A percentile compares a stretch with the other conserved stretches of the same genome.
Conservation (phyloP, 2,329 filamentous ascomycete genomes). For the Xylariaceae sp. region DNA sequence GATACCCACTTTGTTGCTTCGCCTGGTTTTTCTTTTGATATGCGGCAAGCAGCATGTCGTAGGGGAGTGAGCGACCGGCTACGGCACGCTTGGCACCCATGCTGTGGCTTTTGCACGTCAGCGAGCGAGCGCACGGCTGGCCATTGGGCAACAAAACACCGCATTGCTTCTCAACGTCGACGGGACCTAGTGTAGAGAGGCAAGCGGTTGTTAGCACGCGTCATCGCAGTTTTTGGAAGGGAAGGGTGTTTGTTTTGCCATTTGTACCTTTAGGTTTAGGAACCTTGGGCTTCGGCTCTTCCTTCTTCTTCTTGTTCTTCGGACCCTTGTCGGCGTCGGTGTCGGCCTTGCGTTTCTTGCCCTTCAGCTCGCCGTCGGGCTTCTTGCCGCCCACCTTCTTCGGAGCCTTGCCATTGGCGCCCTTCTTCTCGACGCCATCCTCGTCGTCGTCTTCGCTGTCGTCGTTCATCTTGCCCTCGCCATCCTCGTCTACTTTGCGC, state of each 20-base stretch:
- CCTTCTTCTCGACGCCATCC: conserved; percentile 38
- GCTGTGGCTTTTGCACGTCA: conserved; percentile 92
- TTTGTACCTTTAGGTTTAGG: conserved; percentile 71
- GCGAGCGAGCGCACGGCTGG: conserved; percentile 76
- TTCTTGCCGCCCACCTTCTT: conserved; percentile 65
- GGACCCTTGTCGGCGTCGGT: conserved; percentile 73
- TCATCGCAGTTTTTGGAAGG: no score
- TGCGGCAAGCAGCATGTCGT: conserved; percentile 82
- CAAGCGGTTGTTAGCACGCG: conserved; percentile 3
- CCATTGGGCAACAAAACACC: conserved; percentile 83
- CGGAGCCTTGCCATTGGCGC: conserved; percentile 33
- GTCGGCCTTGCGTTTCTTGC: conserved; percentile 75
- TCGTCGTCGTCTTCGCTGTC: conserved; percentile 48
- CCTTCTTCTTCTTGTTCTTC: conserved; percentile 92
- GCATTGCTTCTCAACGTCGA: conserved; percentile 91
- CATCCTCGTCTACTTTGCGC: conserved; percentile 45
- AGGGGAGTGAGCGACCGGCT: conserved; percentile 78
- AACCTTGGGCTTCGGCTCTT: conserved; percentile 77
- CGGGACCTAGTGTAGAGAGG: conserved; percentile 52
- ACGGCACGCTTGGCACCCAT: conserved; percentile 93
- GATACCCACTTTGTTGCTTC: conserved; percentile 83
- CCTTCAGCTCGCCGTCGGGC: conserved; percentile 57
- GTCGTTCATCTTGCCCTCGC: conserved; percentile 33
- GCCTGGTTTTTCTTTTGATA: conserved; percentile 99
- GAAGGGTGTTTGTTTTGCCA: no score